Evolutionary conservation across 805 yeast genomes (phyloP), one percentile per base, ranked within the genome.

Genomic region (Clavispora santaluciae): DNA sequence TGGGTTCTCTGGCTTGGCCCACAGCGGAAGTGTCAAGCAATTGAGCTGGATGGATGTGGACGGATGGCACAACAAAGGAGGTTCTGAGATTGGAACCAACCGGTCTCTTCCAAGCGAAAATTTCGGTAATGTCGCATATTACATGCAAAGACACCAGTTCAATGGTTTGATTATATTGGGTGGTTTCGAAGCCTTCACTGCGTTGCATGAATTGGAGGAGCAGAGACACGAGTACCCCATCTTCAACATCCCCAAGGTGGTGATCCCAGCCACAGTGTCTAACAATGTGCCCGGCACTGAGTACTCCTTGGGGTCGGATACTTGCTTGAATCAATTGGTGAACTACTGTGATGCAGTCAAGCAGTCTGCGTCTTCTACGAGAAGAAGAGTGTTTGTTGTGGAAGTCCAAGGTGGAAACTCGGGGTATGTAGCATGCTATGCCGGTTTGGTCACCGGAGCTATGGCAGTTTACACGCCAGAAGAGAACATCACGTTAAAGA

Each of bases 241-340:
- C 22, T 86, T 93, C 70, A 80, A 91, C 64, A 89, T 93, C 50
- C 99, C 99, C 48, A 83, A 91, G 86, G 85, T 86, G 31, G 79
- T 87, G 53, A 75, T 93, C 50, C 99, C 99, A 9, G 91, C 98
- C 2, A 93, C 99, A 2, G 87, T 93, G 49, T 89, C 97, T 13
- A 93, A 93, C 69, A 93, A 93, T 55, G 98, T 93, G 37, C 99
- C 99, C n/a, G 99, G 99, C 45, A 84, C 98, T 2, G 97, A 93
- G 65, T 89, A 89, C 64, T 89, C 97, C 0, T 68, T 93, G 43
- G 99, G 99, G 43, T 75, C 89, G 10, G 99, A 93, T 62, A 93
- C 99, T 9, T 95, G 99, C 72, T 71, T 93, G 72, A 93, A 93
- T 66, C 72, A 93, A 8, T 73, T 93, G 55, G 88, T 89, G 48